Percentiles rank a stretch among this genome's conserved stretches.
Evolutionary conservation across 2,329 filamentous ascomycete genomes (phyloP).

Genomic region (Colletotrichum orbiculare): DNA sequence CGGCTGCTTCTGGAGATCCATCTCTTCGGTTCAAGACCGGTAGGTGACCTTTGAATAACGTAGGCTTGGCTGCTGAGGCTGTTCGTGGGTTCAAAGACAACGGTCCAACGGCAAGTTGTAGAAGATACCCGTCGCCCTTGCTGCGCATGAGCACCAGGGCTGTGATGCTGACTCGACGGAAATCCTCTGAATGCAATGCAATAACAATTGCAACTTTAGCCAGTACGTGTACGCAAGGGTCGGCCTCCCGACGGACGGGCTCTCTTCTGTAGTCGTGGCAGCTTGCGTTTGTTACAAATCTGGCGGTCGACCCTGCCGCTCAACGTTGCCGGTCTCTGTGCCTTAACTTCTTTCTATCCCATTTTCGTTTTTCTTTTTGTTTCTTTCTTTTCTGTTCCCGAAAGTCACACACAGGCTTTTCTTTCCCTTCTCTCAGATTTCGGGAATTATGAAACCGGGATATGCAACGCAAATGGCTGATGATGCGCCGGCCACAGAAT

Average conservation of each 20-base stretch:
- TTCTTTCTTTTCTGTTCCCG: slow-evolving; percentile 18
- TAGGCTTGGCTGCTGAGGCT: slow-evolving; percentile 8
- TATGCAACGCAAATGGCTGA: not conserved
- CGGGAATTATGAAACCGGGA: not conserved
- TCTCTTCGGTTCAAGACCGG: slow-evolving; percentile 12
- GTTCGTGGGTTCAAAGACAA: slow-evolving; percentile 20
- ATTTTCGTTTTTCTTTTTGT: slow-evolving; percentile 21
- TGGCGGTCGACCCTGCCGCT: not conserved
- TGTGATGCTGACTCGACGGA: slow-evolving; percentile 25
- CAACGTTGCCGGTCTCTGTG: too few relatives aligned
- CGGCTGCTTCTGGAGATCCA: not conserved
- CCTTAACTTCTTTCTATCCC: not conserved
- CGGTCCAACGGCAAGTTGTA: not conserved
- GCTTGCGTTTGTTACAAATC: slow-evolving; percentile 11
- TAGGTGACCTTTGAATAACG: not conserved
- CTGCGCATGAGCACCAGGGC: slow-evolving; percentile 4
- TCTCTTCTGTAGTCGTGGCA: slow-evolving; percentile 8
- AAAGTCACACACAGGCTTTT: slow-evolving; percentile 12
- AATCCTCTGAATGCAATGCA: slow-evolving; percentile 11
- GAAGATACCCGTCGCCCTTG: slow-evolving; percentile 6
- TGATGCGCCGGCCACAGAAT: not conserved
- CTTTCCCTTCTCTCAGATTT: slow-evolving; percentile 2
- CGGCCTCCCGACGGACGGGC: too few relatives aligned
- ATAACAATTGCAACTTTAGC: not conserved
- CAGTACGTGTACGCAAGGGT: too few relatives aligned